Evolutionary conservation across 768 basidiomycete species (phyloP).

Genomic region (Xerocomellus amylosporus): DNA sequence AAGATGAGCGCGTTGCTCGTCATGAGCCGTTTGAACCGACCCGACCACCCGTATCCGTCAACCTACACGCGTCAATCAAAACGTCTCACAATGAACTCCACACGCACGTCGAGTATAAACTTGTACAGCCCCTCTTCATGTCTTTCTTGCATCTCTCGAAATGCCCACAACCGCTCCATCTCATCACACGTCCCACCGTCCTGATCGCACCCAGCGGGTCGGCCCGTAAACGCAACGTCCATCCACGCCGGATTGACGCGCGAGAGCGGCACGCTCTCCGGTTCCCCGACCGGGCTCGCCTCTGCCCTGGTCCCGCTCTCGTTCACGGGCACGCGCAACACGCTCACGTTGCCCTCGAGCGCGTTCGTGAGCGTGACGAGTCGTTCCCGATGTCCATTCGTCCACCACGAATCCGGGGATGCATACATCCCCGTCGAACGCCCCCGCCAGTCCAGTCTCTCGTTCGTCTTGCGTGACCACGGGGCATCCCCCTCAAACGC

Average conservation of each 20-base stretch:
- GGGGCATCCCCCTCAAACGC: constrained; percentile 48
- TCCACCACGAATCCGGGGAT: constrained; percentile 42
- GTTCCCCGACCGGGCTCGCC: no score
- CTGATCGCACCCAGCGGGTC: constrained; percentile 42
- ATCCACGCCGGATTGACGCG: no score
- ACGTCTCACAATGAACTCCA: background rate
- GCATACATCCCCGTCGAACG: constrained; percentile 36
- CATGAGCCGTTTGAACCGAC: constrained; percentile 64
- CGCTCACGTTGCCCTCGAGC: constrained; percentile 36
- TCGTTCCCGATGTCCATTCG: constrained; percentile 46
- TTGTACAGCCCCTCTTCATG: constrained; percentile 56
- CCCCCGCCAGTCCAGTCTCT: constrained; percentile 69
- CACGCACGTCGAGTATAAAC: constrained; percentile 56
- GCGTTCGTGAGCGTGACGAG: constrained; percentile 45
- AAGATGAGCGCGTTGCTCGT: constrained; percentile 62
- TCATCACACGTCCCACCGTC: constrained; percentile 35
- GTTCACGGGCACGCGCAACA: constrained; percentile 35
- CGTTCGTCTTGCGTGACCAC: constrained; percentile 63
- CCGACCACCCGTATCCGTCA: constrained; percentile 67
- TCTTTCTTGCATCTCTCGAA: constrained; percentile 42
- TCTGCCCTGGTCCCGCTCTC: background rate
- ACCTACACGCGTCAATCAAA: constrained; percentile 28
- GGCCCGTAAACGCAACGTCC: constrained; percentile 6
- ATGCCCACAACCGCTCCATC: constrained; percentile 50
- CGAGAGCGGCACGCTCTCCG: no score